These are phyloP conservation scores for Arctostaphylos glauca DNA, from an alignment of 148 eudicot species.

Conservation along the genomic window DNA sequence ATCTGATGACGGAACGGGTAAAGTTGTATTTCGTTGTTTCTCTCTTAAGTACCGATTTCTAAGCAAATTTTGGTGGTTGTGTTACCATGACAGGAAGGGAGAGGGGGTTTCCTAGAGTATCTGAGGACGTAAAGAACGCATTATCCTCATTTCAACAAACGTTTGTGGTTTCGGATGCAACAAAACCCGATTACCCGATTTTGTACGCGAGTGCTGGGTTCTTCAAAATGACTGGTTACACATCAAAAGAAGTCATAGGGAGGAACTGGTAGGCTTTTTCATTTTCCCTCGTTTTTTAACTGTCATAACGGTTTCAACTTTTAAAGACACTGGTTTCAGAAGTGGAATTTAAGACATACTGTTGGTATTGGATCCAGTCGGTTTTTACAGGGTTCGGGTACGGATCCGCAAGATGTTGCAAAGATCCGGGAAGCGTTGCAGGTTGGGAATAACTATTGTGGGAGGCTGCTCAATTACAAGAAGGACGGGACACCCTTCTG, in stretches of 20 bases:
- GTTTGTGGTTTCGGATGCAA: slow-evolving; percentile 92
- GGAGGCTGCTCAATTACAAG: slow-evolving; percentile 90
- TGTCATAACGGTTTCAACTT: too few relatives aligned
- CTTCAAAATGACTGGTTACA: slow-evolving; percentile 94
- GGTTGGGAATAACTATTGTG: slow-evolving; percentile 74
- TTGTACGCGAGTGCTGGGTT: slow-evolving; percentile 96
- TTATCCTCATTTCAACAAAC: slow-evolving; percentile 91
- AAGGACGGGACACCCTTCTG: slow-evolving; percentile 94
- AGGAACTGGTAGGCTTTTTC: slow-evolving; percentile 61
- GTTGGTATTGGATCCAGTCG: slow-evolving; percentile 46
- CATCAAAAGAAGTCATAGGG: slow-evolving; percentile 85
- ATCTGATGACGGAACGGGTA: slow-evolving; percentile 60
- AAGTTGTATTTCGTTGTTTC: too few relatives aligned
- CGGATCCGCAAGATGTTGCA: slow-evolving; percentile 81
- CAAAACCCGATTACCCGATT: slow-evolving; percentile 77
- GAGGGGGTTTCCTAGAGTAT: slow-evolving; percentile 60
- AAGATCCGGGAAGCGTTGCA: slow-evolving; percentile 74
- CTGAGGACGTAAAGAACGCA: slow-evolving; percentile 85
- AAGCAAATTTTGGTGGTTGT: neutral
- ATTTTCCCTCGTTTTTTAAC: neutral
- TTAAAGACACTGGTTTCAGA: too few relatives aligned
- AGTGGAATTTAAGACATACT: neutral
- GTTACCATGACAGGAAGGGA: slow-evolving; percentile 28
- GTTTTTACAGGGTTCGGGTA: slow-evolving; percentile 81
- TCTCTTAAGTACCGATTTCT: too few relatives aligned